Base-by-base conservation (phyloP, 345 rosid genomes). In the Salix udensis region DNA sequence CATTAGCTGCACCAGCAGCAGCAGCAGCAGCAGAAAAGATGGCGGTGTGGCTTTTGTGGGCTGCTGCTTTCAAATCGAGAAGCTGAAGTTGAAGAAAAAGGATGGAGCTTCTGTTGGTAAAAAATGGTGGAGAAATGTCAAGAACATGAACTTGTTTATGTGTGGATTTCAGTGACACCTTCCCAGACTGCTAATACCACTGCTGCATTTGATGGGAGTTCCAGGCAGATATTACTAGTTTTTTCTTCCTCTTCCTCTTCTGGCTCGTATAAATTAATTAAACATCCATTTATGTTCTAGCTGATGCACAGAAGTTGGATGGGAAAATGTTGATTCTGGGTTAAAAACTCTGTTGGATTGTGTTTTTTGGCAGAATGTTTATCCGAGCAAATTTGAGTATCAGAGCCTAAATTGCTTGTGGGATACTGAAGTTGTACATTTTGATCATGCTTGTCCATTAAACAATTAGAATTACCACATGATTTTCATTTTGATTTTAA, bases 81-180 rank as follows among this genome's bases (percentile, higher is more conserved):
- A 75, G 58, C 26, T 74, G 30, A 77, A 64, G 78, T 23, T 70
- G 79, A 64, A 72, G 61, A 75, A 66, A 30, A 65, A 15, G 67
- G 52, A 37, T 2, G 77, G 44, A 26, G 61, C 10, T 24, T 68
- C 15, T 58, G 36, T 15, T 6, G 42, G 62, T 4, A 30, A 64
- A 15, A 80, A 75, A 40, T 82, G 77, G 88, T 86, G 90, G 90
- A 82, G 68, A 61, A 88, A 34, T 52, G 67, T 84, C 68, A 85
- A 79, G 81, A 84, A 73, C 31, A 77, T 79, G 77, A 84, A 87
- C 70, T 61, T 82, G 79, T 72, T 71, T 16, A 62, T 58, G 55
- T 83, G 82, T 77, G 83, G 80, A 7, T 28, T 73, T 46, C 62
- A 62, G n/a, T 23, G 42, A 26, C 23, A n/a, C 6, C 24, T 58